phyloP scores from a whole-genome alignment of 2,329 filamentous ascomycete genomes.

The Penicillium crustosum region DNA sequence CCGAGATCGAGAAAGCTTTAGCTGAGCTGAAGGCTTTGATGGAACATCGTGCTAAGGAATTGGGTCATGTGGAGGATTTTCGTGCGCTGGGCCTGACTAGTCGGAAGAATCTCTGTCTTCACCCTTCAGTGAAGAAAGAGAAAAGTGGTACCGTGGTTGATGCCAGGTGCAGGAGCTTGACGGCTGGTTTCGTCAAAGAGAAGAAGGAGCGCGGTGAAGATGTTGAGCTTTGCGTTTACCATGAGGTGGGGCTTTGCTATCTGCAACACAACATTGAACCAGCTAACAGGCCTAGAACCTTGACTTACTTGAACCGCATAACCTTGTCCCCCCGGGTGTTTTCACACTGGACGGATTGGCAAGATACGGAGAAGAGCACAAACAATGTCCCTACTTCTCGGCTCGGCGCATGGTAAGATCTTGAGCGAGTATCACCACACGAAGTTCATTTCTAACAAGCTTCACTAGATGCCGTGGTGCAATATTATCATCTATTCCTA shows the following conservation, averaged over 20 bases:
- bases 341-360: conserved; percentile 92
- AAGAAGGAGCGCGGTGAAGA: conserved; percentile 95
- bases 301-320: conserved; percentile 90
- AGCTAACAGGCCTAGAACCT: conserved; percentile 64
- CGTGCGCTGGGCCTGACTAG: conserved; percentile 88
- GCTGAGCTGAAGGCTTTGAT: conserved; percentile 89
- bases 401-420: conserved; percentile 78
- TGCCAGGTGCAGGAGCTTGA: conserved; percentile 91
- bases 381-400: conserved; percentile 97
- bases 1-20: conserved; percentile 96
- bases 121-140: conserved; percentile 92
- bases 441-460: conserved; percentile 20
- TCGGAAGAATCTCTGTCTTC: conserved; percentile 94
- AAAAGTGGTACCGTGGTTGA: conserved; percentile 95
- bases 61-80: conserved; percentile 92
- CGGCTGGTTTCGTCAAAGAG: conserved; percentile 94
- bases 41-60: conserved; percentile 86
- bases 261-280: background rate
- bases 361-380: conserved; percentile 88
- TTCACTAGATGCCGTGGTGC: conserved; percentile 84
- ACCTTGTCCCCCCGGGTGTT: conserved; percentile 88
- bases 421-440: background rate
- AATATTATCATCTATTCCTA: conserved; percentile 99
- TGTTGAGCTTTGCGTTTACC: conserved; percentile 91
- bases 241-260: conserved; percentile 63